Conservation (phyloP, 768 basidiomycete species). For the Coprinopsis marcescibilis region DNA sequence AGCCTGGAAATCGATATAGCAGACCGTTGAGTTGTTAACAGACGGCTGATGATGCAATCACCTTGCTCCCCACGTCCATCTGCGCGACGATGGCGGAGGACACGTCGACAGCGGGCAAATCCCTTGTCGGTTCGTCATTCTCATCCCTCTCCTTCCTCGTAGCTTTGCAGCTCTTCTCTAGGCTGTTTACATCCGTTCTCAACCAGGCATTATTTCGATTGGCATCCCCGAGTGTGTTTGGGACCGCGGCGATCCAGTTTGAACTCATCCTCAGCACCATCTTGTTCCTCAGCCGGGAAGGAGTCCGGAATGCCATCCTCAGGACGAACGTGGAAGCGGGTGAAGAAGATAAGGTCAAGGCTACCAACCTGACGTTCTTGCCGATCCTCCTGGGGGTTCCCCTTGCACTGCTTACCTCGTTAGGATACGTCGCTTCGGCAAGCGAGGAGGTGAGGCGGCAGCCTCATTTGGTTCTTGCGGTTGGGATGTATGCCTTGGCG, state of each 20-base stretch:
- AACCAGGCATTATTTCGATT: slow-evolving; percentile 86
- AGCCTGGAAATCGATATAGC: no score
- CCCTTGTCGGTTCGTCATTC: slow-evolving; percentile 28
- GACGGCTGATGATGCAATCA: no score
- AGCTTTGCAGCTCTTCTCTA: slow-evolving; percentile 78
- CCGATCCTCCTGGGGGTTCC: slow-evolving; percentile 68
- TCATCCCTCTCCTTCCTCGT: slow-evolving; percentile 64
- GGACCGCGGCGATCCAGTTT: slow-evolving; percentile 91
- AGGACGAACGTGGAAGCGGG: slow-evolving; percentile 31
- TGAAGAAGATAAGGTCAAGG: neutral
- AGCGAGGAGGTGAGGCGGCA: slow-evolving; percentile 52
- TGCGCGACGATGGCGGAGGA: neutral
- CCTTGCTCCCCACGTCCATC: no score
- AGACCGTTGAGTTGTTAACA: no score
- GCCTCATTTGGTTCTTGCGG: slow-evolving; percentile 55
- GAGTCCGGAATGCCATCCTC: slow-evolving; percentile 79
- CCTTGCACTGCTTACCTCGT: slow-evolving; percentile 45
- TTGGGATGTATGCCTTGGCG: slow-evolving; percentile 66
- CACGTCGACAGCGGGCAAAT: slow-evolving; percentile 6
- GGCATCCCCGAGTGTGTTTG: slow-evolving; percentile 78
- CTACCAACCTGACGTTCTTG: slow-evolving; percentile 50
- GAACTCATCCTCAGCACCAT: slow-evolving; percentile 88
- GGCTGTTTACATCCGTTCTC: slow-evolving; percentile 79
- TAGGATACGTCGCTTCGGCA: slow-evolving; percentile 51
- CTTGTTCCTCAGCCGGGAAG: slow-evolving; percentile 90